Evolutionary conservation across 768 basidiomycete species (phyloP), one percentile per base, ranked within the genome.

Genomic region (Lactarius vividus): DNA sequence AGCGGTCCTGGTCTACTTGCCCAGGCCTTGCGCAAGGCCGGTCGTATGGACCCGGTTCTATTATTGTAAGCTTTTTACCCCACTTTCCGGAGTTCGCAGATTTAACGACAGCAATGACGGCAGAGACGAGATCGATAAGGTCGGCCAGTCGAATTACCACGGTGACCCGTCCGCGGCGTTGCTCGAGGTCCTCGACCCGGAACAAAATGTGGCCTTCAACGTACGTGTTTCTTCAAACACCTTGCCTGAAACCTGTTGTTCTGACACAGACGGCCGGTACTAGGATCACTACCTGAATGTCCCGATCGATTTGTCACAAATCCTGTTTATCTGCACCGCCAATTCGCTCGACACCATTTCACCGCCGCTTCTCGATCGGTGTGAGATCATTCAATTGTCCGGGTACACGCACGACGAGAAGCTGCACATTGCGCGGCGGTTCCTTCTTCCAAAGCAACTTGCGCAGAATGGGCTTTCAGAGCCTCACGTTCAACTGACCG

Each of bases 371-470:
- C 77, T 96, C 10, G 95, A 97, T 75, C 86, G 96, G 46, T 95
- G 94, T 72, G 95, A 98, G 72, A 80, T 94, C 54, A 87, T 96
- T 35, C 88, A 92, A 44, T 77, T 96, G 2, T 87, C 89, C 4
- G 91, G 91, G 0, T 94, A 94, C 72, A 94, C 92, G 0, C 88
- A 93, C 62, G 88, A 90, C 70, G 95, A 98, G 81, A 98, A 97
- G 78, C 82, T 93, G 71, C 87, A 89, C 74, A 97, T 97, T 58
- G 92, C 95, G 0, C 83, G 85, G 39, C 85, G 87, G 35, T 96
- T 94, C 81, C 83, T 98, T 39, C 79, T 97, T 2, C 93, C 95
- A 5, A 96, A 96, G 75, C 95, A 96, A 74, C 80, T 96, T 46
- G 76, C 75, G 33, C 87, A 90, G 8, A 95, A 96, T 71, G 92